Evolutionary conservation across 192 early-diverging fungal genomes (phyloP).

Genomic region (Paraglomus occultum): DNA sequence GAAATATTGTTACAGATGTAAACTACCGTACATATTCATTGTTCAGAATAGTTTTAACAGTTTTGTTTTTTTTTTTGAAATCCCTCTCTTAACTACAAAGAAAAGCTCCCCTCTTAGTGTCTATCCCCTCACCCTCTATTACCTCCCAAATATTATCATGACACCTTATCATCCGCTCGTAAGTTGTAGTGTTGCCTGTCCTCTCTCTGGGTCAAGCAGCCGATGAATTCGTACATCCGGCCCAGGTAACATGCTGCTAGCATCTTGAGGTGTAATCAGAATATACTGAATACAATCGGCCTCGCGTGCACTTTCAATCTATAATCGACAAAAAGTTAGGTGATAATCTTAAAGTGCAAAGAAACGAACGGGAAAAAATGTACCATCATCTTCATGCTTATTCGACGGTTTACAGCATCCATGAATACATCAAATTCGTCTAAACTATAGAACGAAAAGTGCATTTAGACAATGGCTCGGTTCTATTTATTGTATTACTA

Average conservation of each 20-base stretch:
- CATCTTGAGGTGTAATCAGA: conserved; percentile 94
- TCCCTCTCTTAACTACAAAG: too few relatives aligned
- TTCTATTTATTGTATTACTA: too few relatives aligned
- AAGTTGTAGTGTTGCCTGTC: conserved; percentile 28
- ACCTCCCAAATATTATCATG: neutral
- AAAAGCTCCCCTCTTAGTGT: too few relatives aligned
- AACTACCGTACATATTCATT: too few relatives aligned
- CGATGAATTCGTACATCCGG: conserved; percentile 58
- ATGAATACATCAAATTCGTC: conserved; percentile 99
- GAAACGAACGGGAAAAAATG: neutral
- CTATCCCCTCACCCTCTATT: neutral
- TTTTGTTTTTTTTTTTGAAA: too few relatives aligned
- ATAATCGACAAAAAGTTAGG: neutral
- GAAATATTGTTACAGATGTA: too few relatives aligned
- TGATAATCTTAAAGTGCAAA: neutral
- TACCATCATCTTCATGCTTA: conserved; percentile 85
- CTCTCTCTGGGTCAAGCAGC: conserved; percentile 57
- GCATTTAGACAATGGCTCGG: neutral
- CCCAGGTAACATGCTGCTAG: conserved; percentile 61
- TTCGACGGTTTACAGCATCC: conserved; percentile 94
- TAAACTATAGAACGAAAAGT: conserved; percentile 45
- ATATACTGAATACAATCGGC: conserved; percentile 83
- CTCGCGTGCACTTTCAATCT: conserved; percentile 75
- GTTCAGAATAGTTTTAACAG: too few relatives aligned
- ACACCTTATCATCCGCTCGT: neutral